Conservation (phyloP, 495 filamentous ascomycete genomes). For the Endocarpon pusillum region DNA sequence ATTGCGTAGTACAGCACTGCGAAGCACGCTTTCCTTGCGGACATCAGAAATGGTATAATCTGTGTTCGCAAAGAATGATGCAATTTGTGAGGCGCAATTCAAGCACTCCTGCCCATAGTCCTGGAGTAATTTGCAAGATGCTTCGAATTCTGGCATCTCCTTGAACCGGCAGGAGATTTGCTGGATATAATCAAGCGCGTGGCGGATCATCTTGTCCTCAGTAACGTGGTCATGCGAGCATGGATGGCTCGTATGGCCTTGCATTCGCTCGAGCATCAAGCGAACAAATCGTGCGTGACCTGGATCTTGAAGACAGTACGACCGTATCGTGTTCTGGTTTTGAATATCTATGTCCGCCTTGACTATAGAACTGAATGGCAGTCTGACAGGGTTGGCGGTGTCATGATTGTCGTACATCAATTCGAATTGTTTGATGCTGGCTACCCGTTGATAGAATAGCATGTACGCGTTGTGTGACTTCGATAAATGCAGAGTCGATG, state of each 20-base stretch:
- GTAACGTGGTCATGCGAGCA: constrained; percentile 33
- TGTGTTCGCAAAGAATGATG: too few relatives aligned
- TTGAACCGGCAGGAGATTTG: too few relatives aligned
- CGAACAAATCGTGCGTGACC: constrained; percentile 51
- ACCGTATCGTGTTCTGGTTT: constrained; percentile 45
- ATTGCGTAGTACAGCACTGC: too few relatives aligned
- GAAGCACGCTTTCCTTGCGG: too few relatives aligned
- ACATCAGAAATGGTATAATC: too few relatives aligned
- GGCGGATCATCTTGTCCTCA: constrained; percentile 51
- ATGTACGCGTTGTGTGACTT: constrained; percentile 88
- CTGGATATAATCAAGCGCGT: constrained; percentile 50
- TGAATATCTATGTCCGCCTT: constrained; percentile 29
- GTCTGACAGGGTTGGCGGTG: constrained; percentile 5
- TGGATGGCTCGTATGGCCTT: constrained; percentile 8
- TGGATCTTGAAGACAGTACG: constrained; percentile 67
- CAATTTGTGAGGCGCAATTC: too few relatives aligned
- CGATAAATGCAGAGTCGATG: constrained; percentile 22
- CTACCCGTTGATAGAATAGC: constrained; percentile 85
- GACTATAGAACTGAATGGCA: constrained; percentile 1
- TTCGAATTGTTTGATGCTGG: constrained; percentile 32
- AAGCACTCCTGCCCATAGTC: too few relatives aligned
- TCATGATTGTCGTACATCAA: constrained; percentile 13
- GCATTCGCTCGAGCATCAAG: constrained; percentile 29
- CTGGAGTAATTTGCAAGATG: neutral
- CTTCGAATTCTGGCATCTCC: constrained; percentile 43